Conservation (phyloP, 192 early-diverging fungal species). For the Lobosporangium transversale region DNA sequence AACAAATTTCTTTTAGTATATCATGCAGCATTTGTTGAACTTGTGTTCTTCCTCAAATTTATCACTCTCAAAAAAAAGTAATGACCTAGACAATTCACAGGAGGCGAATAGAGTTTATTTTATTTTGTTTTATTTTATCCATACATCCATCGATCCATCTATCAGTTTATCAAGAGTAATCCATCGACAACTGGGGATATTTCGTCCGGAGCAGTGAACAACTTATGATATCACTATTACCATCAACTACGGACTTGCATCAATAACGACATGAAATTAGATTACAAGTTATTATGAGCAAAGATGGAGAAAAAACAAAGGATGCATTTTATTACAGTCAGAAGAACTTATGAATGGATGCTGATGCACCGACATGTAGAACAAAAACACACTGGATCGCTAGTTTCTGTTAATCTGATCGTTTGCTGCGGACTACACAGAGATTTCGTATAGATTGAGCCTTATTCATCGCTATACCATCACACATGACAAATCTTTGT, state of each 20-base stretch:
- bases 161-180: background rate
- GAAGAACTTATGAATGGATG: too few species aligned
- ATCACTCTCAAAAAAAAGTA: constrained; percentile 45
- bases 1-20: background rate
- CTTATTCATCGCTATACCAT: too few species aligned
- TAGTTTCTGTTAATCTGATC: too few species aligned
- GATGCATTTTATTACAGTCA: background rate
- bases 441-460: too few species aligned
- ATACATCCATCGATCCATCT: constrained; percentile 11
- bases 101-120: background rate
- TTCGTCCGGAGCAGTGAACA: too few species aligned
- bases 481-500: background rate
- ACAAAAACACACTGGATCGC: too few species aligned
- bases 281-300: too few species aligned
- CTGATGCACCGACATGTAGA: too few species aligned
- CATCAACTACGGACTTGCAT: background rate
- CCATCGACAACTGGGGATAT: too few species aligned
- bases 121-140: background rate
- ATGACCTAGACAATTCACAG: background rate
- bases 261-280: background rate
- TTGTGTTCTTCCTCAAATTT: constrained; percentile 36
- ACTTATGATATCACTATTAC: background rate
- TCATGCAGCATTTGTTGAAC: background rate
- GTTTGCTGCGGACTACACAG: too few species aligned
- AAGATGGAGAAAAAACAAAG: background rate